A percentile compares a stretch with the other conserved stretches of the same genome.
These are phyloP conservation scores for Lineolata rhizophorae DNA, from an alignment of 495 filamentous ascomycete genomes.

Conservation along the genomic window DNA sequence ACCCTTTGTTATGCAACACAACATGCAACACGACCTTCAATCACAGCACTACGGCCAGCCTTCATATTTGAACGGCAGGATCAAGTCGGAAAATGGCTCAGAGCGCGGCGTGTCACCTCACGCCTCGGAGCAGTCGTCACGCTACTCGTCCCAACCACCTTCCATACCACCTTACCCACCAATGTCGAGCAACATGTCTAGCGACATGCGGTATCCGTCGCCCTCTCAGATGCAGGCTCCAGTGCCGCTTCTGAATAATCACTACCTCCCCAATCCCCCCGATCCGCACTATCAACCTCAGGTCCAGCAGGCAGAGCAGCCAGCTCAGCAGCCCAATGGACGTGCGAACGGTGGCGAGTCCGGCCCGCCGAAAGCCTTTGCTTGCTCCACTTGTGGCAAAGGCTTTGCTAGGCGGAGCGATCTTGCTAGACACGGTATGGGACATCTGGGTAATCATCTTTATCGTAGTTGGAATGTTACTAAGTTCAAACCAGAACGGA, in stretches of 20 bases:
- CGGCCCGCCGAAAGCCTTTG: slow-evolving; percentile 54
- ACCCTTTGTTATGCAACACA: slow-evolving; percentile 15
- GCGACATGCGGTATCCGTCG: slow-evolving; percentile 31
- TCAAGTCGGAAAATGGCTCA: slow-evolving; percentile 33
- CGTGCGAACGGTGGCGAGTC: slow-evolving; percentile 12
- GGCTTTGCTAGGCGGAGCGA: slow-evolving; percentile 89
- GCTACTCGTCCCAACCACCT: slow-evolving; percentile 32
- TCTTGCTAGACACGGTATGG: slow-evolving; percentile 74
- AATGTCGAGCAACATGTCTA: slow-evolving; percentile 18
- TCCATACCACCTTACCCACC: slow-evolving; percentile 21
- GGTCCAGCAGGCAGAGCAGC: slow-evolving; percentile 14
- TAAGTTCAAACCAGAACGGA: slow-evolving; percentile 49
- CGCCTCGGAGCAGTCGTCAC: slow-evolving; percentile 38
- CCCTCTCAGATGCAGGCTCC: slow-evolving; percentile 31
- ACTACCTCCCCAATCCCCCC: slow-evolving; percentile 17
- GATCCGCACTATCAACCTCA: slow-evolving; percentile 17
- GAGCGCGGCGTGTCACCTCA: slow-evolving; percentile 52
- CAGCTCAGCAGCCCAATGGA: slow-evolving; percentile 14
- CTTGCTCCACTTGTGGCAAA: slow-evolving; percentile 80
- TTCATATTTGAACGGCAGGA: slow-evolving; percentile 19
- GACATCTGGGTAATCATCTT: too few relatives aligned
- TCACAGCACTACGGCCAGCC: slow-evolving; percentile 7
- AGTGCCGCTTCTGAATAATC: slow-evolving; percentile 31
- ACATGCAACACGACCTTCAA: slow-evolving; percentile 14
- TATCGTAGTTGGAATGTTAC: neutral